These are phyloP conservation scores for Scedosporium apiospermum DNA, from an alignment of 2,329 filamentous ascomycete genomes.

Conservation along the genomic window DNA sequence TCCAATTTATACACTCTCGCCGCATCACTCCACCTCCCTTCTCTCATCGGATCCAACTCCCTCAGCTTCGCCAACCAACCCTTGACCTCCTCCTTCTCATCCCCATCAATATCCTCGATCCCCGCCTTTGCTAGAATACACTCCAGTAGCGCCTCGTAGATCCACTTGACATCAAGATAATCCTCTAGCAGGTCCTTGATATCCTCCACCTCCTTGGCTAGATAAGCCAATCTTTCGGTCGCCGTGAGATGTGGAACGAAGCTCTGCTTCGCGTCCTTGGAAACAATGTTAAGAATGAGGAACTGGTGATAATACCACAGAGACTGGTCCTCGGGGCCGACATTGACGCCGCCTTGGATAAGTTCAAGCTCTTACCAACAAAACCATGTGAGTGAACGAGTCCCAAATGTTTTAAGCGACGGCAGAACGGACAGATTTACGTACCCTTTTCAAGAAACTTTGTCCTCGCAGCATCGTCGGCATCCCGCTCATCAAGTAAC, in stretches of 20 bases:
- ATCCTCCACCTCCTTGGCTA: slow-evolving; percentile 62
- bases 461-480: slow-evolving; percentile 52
- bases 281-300: slow-evolving; percentile 60
- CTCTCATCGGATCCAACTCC: slow-evolving; percentile 63
- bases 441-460: slow-evolving; percentile 63
- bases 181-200: slow-evolving; percentile 57
- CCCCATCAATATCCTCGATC: slow-evolving; percentile 32
- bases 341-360: slow-evolving; percentile 71
- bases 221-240: slow-evolving; percentile 54
- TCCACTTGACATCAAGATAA: slow-evolving; percentile 62
- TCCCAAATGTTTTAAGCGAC: not conserved
- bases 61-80: slow-evolving; percentile 57
- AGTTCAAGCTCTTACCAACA: slow-evolving; percentile 55
- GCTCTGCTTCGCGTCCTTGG: slow-evolving; percentile 35
- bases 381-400: not conserved
- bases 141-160: slow-evolving; percentile 77
- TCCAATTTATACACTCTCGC: slow-evolving; percentile 30
- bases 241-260: slow-evolving; percentile 56
- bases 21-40: slow-evolving; percentile 66
- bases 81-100: slow-evolving; percentile 35
- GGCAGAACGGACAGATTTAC: slow-evolving; percentile 8
- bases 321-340: slow-evolving; percentile 88
- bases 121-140: slow-evolving; percentile 53
- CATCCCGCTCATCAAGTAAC: slow-evolving; percentile 60
- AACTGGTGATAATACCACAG: slow-evolving; percentile 97